Conservation (phyloP, 345 rosid species). For the Salix koriyanagi region DNA sequence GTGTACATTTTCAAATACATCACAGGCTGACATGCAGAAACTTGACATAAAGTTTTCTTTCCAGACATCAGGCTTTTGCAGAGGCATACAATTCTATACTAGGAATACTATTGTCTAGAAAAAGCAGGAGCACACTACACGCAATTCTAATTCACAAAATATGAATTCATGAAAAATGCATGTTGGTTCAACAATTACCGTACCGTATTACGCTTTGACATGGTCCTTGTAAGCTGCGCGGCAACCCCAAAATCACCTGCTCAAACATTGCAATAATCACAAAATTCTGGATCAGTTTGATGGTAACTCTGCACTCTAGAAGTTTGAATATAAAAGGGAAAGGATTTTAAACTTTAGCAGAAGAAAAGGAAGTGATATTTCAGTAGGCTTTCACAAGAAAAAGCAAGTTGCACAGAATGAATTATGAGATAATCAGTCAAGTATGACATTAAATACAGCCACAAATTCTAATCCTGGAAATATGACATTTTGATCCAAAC, state of each 20-base stretch:
- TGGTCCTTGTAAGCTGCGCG: constrained; percentile 95
- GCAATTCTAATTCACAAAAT: not conserved
- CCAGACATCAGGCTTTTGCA: not conserved
- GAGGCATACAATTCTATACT: not conserved
- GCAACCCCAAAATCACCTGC: constrained; percentile 99
- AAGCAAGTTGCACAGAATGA: not conserved
- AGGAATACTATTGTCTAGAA: not conserved
- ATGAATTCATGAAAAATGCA: constrained; percentile 1
- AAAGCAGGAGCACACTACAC: not conserved
- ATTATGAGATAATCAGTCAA: not conserved
- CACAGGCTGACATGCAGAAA: too few relatives aligned
- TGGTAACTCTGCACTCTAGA: not conserved
- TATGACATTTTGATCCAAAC: not conserved
- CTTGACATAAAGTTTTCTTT: not conserved
- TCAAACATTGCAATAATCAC: constrained; percentile 13
- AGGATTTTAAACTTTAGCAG: not conserved
- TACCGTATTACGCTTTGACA: constrained; percentile 99
- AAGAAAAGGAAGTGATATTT: not conserved
- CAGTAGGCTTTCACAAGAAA: too few relatives aligned
- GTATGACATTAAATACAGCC: not conserved
- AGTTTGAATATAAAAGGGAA: not conserved
- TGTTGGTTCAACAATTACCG: not conserved
- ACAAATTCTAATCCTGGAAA: not conserved
- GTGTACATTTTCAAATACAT: too few relatives aligned
- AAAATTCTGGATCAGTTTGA: constrained; percentile 7